Evolutionary conservation across 2,329 filamentous ascomycete genomes (phyloP).

Genomic region (Magnaporthiopsis rhizophila): DNA sequence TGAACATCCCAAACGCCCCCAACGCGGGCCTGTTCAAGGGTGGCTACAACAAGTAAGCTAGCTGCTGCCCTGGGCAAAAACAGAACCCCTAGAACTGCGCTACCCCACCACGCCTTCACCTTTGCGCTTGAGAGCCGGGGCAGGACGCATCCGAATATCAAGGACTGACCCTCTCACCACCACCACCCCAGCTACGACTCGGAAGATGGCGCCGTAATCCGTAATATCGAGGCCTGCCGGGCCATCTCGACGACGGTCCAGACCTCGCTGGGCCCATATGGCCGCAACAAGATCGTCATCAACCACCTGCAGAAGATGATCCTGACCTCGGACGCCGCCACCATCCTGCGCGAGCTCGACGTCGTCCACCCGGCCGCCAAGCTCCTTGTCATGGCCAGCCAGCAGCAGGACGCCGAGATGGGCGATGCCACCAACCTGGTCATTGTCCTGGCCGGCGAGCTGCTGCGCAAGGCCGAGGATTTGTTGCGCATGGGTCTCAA

Average conservation of each 20-base stretch:
- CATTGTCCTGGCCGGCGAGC: slow-evolving; percentile 88
- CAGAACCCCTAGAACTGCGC: not conserved
- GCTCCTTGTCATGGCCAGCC: slow-evolving; percentile 94
- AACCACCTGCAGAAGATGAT: slow-evolving; percentile 99
- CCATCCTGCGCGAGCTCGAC: slow-evolving; percentile 93
- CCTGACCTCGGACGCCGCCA: slow-evolving; percentile 93
- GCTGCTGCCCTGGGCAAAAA: not conserved
- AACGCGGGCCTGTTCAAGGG: slow-evolving; percentile 92
- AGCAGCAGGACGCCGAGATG: slow-evolving; percentile 99
- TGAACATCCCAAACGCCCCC: slow-evolving; percentile 90
- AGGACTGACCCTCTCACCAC: slow-evolving; percentile 9
- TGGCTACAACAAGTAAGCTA: slow-evolving; percentile 84
- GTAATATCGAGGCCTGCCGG: slow-evolving; percentile 97
- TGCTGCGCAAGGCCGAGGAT: slow-evolving; percentile 95
- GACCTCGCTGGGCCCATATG: slow-evolving; percentile 93
- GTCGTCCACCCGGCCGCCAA: slow-evolving; percentile 98
- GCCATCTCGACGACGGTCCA: slow-evolving; percentile 94
- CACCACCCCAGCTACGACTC: slow-evolving; percentile 70
- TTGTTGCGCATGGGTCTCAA: slow-evolving; percentile 94
- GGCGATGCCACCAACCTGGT: slow-evolving; percentile 97
- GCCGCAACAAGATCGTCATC: slow-evolving; percentile 99
- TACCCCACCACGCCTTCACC: slow-evolving; percentile 16
- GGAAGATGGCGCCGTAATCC: slow-evolving; percentile 96
- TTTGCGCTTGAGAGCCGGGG: slow-evolving; percentile 11
- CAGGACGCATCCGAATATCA: slow-evolving; percentile 12